phyloP scores from a whole-genome alignment of 805 yeast genomes.

The Yarrowia deformans region DNA sequence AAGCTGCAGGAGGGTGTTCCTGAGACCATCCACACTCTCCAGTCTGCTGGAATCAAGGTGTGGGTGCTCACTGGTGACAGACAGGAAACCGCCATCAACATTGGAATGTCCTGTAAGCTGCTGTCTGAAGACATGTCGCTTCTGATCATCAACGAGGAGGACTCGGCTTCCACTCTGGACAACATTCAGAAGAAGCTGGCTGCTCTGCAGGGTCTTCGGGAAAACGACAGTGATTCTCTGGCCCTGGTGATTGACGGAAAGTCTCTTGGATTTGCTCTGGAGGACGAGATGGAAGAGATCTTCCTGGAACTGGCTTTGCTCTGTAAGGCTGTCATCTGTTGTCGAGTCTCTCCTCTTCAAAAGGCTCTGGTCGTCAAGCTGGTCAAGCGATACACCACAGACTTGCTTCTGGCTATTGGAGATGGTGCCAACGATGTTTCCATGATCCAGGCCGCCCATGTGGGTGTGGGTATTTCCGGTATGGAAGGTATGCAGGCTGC shows the following conservation, averaged over 20 bases:
- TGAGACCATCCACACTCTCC: conserved; percentile 92
- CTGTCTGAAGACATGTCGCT: conserved; percentile 95
- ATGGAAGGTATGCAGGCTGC: conserved; percentile 99
- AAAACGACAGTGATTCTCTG: conserved; percentile 69
- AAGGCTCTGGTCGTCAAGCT: conserved; percentile 95
- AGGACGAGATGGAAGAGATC: conserved; percentile 76
- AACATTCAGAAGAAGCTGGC: conserved; percentile 77
- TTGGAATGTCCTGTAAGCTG: conserved; percentile 97
- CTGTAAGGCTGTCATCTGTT: conserved; percentile 96
- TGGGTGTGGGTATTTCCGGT: conserved; percentile 98
- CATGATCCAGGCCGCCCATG: conserved; percentile 99
- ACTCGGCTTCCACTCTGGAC: conserved; percentile 73
- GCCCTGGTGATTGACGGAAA: conserved; percentile 95
- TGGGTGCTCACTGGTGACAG: conserved; percentile 99
- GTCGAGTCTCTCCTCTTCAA: conserved; percentile 97
- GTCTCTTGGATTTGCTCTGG: conserved; percentile 85
- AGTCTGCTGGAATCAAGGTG: conserved; percentile 94
- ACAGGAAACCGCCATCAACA: conserved; percentile 98
- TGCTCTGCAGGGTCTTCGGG: conserved; percentile 63
- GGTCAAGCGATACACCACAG: conserved; percentile 80
- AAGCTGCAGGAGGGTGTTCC: conserved; percentile 98
- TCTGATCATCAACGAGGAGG: conserved; percentile 85
- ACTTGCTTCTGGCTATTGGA: conserved; percentile 87
- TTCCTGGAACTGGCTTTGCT: conserved; percentile 79
- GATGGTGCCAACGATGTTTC: conserved; percentile 99